Base-by-base conservation (phyloP, 2,329 filamentous ascomycete species). In the Westerdykella sp. region DNA sequence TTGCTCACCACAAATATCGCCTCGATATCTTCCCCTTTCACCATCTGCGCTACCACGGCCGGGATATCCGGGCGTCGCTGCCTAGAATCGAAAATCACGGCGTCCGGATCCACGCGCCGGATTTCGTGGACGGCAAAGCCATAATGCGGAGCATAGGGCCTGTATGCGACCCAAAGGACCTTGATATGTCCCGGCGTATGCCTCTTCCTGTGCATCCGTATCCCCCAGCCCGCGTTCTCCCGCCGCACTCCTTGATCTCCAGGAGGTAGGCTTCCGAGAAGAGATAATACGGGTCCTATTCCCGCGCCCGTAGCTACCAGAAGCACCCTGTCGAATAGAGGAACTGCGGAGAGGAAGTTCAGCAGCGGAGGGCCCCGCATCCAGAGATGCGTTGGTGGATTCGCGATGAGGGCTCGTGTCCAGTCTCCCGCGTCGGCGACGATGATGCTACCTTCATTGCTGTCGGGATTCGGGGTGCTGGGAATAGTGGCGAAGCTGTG, bases 401-500 rank as follows among this genome's bases (percentile, higher is more conserved):
- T 14, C 1, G 39, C 13, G 18, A 56, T 40, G 13, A 59, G 32
- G 5, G 3, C n/a, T 6, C 35, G 34, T 1, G 55, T 59, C 52
- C 53, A 59, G 40, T 58, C 55, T 12, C 55, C 55, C 6, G 50
- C 52, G 16, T 40, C 41, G 28, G 49, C 50, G 3, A 59, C 48
- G 34, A 56, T 45, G 39, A 55, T 44, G 28, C 39, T 43, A 9
- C 4, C 9, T 28, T 10, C 25, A 3, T 10, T 28, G 25, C 25
- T 10, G 25, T 9, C 25, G 25, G 13, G 5, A 22, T 16, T 18
- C 6, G 14, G 13, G 7, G 9, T 10, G 40, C 23, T 9, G 36
- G 56, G 53, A 34, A 58, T 50, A 5, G 55, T 55, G 13, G 56
- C 55, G 22, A 59, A 59, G 1, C 48, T 44, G 41, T 59, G 56